Base-by-base conservation (phyloP, 345 rosid species). In the Sonneratia caseolaris region DNA sequence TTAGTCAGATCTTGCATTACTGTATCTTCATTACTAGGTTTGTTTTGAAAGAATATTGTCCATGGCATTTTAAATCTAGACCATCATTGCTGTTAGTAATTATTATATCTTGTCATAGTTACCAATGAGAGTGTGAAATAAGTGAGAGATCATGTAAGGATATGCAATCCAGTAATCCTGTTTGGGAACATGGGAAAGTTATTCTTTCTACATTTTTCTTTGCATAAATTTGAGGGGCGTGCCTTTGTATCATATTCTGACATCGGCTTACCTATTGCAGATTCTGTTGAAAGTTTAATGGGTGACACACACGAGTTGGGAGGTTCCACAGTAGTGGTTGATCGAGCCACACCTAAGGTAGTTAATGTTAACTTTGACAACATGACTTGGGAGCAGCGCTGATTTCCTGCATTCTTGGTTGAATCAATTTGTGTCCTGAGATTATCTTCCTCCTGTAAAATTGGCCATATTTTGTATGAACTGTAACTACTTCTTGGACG, bases 271-370 rank as follows among this genome's bases (percentile, higher is more conserved):
- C 22, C 19, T 36, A 15, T 66, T 55, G n/a, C 80, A 95, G 98
- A 92, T 64, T 85, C 99, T 70, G 99, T 95, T 76, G 98, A 95
- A 69, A 84, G 67, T 77, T 76, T 95, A 83, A 95, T 95, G 99
- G 82, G 78, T 72, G 98, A 92, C 72, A 84, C 88, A 74, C 99
- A 95, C 86, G 97, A 95, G 72, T 72, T 95, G 74, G 99, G 96
- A 73, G 98, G 98, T 76, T 83, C 94, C 37, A 79, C 87, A 3
- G 88, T 95, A 40, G 96, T 92, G 66, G 96, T 92, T 83, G 99
- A 95, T 76, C 89, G 97, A 71, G 99, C 99, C 71, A 92, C 97
- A 40, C 99, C 98, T 3, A 92, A 92, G 90, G 93, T 68, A 53
- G 59, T 53, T 18, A 53, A 53, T 53, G 18, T 18, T 53, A 24